Base-by-base conservation (phyloP, 768 basidiomycete genomes). In the Macrolepiota albuminosa region DNA sequence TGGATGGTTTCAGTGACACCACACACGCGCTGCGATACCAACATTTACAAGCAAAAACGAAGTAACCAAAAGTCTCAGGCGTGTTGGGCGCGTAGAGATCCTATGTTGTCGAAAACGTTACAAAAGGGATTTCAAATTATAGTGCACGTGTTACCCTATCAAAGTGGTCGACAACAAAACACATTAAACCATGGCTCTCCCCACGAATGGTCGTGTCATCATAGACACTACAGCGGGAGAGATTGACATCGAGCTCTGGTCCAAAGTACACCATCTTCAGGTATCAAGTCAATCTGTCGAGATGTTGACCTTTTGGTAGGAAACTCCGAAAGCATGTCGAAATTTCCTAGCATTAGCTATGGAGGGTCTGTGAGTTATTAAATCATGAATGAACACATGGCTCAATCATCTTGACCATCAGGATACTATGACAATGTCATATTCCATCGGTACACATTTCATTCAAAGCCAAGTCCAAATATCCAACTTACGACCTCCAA, bases 401-500 rank as follows among this genome's bases (percentile, higher is more conserved):
- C 58, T 61, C 7, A 60, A 18, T 40, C 5, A 21, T 47, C 14
- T 33, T n/a, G 61, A 39, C 29, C 1, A 43, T 2, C 67, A 95
- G 95, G 96, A 8, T 98, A 97, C 72, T 98, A 98, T 74, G 96
- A 98, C 61, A 91, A 91, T 37, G 89, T 94, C 56, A 91, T 96
- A 50, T 98, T 98, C 66, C 95, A 97, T 73, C 84, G 95, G 90
- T 91, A 67, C 26, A 73, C 48, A 6, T 11, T 36, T 43, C 39
- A 26, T 34, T 9, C 36, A 21, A 31, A 47, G 6, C 36, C 47
- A 49, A 29, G 21, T 43, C 55, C 6, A 37, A 36, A 18, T 13
- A 13, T 29, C 11, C 39, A 31, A 56, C 13, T 26, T 29, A 46
- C 14, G 49, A 33, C 49, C 58, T 36, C 47, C 54, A 16, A 68